Conservation (phyloP, 306 rosid genomes). For the Prinsepia uniflora region DNA sequence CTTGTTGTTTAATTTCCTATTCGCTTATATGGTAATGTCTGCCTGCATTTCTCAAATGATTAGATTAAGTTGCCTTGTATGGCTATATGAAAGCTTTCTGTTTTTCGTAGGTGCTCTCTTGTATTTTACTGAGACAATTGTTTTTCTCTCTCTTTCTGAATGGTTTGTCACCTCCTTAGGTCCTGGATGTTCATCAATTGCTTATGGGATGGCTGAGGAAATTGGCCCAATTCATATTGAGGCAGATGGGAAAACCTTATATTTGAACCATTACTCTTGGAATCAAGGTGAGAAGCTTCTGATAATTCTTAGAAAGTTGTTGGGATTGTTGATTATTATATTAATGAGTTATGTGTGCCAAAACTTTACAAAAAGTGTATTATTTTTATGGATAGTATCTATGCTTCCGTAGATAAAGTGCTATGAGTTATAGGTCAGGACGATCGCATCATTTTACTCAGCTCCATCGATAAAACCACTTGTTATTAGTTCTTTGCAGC, state of each 20-base stretch:
- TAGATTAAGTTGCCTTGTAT: not conserved
- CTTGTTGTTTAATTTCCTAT: not conserved
- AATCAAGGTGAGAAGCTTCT: conserved; percentile 50
- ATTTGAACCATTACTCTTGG: conserved; percentile 81
- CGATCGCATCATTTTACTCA: not conserved
- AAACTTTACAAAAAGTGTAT: not conserved
- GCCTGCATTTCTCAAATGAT: too few relatives aligned
- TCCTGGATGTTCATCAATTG: conserved; percentile 95
- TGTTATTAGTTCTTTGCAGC: not conserved
- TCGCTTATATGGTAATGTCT: not conserved
- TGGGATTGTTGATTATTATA: not conserved
- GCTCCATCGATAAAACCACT: not conserved
- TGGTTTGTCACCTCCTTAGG: conserved; percentile 38
- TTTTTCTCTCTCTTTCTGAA: not conserved
- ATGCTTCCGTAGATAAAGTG: too few relatives aligned
- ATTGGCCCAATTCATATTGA: conserved; percentile 79
- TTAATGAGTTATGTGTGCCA: not conserved
- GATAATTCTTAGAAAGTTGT: not conserved
- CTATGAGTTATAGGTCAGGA: not conserved
- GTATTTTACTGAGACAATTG: not conserved
- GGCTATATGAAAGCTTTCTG: not conserved
- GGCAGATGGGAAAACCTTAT: conserved; percentile 58
- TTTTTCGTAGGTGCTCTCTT: not conserved
- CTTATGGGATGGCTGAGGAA: conserved; percentile 83
- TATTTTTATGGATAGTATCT: too few relatives aligned